These are phyloP conservation scores for Monoraphidium neglectum DNA, from an alignment of 139 green algal genomes.

Conservation along the genomic window DNA sequence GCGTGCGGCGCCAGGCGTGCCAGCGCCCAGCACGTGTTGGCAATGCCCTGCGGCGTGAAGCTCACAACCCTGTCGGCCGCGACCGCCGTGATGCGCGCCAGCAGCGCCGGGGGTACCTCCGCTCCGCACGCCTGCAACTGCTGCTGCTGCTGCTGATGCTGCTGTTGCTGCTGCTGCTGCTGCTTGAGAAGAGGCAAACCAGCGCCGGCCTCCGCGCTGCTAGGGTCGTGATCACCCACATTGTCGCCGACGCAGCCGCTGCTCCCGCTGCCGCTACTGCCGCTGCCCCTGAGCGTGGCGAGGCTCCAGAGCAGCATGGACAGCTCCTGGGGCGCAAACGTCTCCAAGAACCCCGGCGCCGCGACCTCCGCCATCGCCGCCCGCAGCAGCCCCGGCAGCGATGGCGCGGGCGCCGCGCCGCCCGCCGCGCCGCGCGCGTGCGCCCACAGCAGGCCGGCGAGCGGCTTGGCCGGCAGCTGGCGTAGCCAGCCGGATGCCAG, in stretches of 20 bases:
- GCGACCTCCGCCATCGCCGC: conserved; percentile 8
- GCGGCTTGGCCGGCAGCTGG: conserved; percentile 10
- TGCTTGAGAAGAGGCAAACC: background rate
- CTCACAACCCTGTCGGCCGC: conserved; percentile 20
- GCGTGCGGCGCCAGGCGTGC: background rate
- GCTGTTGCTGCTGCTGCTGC: background rate
- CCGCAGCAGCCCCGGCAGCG: conserved; percentile 11
- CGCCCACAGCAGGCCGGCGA: conserved; percentile 26
- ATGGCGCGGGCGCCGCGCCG: conserved; percentile 17
- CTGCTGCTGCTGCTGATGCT: conserved; percentile 1
- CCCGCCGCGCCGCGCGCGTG: conserved; percentile 13
- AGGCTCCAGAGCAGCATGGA: conserved; percentile 33
- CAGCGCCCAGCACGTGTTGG: conserved; percentile 1
- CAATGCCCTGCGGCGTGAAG: conserved; percentile 29
- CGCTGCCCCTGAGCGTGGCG: conserved; percentile 13
- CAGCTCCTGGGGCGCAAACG: conserved; percentile 22
- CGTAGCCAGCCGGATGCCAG: conserved; percentile 8
- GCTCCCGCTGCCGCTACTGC: background rate
- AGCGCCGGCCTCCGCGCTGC: background rate
- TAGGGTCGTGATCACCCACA: background rate
- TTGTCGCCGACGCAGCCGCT: background rate
- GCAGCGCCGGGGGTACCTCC: background rate
- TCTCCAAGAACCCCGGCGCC: conserved; percentile 22
- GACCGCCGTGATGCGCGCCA: background rate
- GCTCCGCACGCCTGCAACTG: background rate